phyloP scores from a whole-genome alignment of 345 rosid genomes.

The Excoecaria cochinchinensis region DNA sequence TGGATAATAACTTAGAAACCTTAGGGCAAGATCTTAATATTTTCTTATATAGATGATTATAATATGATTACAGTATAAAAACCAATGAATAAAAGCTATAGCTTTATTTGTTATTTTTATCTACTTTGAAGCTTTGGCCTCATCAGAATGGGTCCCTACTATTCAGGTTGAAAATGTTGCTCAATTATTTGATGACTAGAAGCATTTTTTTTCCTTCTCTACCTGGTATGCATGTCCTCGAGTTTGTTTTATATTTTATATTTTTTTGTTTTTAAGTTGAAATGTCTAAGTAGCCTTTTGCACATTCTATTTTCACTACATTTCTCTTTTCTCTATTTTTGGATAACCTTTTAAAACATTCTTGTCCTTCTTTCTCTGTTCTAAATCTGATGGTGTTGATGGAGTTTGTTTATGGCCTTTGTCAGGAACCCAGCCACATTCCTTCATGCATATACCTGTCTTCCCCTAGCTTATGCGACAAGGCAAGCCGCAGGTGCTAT shows the following conservation, averaged over 20 bases:
- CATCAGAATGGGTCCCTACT: background rate
- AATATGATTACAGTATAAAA: background rate
- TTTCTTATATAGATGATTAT: background rate
- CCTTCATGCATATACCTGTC: slow-evolving; percentile 97
- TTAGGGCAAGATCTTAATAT: background rate
- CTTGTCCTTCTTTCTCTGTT: background rate
- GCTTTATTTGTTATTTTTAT: slow-evolving; percentile 6
- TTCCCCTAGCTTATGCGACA: slow-evolving; percentile 77
- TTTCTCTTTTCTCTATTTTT: background rate
- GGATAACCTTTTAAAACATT: background rate
- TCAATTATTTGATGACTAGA: background rate
- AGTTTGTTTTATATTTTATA: background rate
- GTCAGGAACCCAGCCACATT: slow-evolving; percentile 89
- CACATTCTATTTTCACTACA: background rate
- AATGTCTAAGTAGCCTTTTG: background rate
- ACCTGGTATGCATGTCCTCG: background rate
- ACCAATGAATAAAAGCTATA: background rate
- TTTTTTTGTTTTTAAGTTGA: background rate
- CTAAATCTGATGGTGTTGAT: slow-evolving; percentile 13
- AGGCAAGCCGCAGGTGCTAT: slow-evolving; percentile 86
- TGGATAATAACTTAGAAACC: background rate
- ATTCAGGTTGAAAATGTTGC: background rate
- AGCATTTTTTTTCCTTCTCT: background rate
- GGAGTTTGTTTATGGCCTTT: slow-evolving; percentile 12
- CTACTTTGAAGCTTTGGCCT: background rate